Evolutionary conservation across 495 filamentous ascomycete genomes (phyloP), one percentile per base, ranked within the genome.

Genomic region (Bacidia gigantensis): DNA sequence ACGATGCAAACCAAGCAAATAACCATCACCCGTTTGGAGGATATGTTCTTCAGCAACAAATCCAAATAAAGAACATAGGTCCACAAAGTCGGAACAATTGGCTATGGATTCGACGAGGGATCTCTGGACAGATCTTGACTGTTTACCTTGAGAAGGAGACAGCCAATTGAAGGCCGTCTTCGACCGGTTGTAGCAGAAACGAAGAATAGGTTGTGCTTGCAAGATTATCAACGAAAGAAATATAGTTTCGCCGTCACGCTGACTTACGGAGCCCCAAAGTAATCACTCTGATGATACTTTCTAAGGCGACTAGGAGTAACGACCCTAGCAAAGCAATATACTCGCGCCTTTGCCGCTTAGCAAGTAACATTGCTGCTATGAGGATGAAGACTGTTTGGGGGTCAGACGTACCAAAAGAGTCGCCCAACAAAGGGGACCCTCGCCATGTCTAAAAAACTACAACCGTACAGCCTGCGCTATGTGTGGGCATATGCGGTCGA

Each of bases 1-100:
- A 14, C 92, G 79, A 67, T 98, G 92, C 52, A 98, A 65, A 11
- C 89, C 89, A 5, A 98, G 80, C 20, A 98, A 73, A 65, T 95
- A 98, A 3, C 92, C 92, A 72, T 98, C 92, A 43, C 76, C 74
- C 0, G 92, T 98, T 68, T 95, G 90, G 21, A 95, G 83, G 25
- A 98, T 80, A 65, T 98, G 92, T 65, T 98, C 92, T 63, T 98
- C 92, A 11, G 90, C 83, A 60, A 86, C 82, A 63, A 94, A 98
- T 24, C 86, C 88, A 62, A 82, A 94, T 22, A 93, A 69, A 25
- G 82, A 78, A 64, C 93, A 96, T 9, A 98, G 75, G 60, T 96
- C 93, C 23, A 86, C 81, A 58, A 98, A 97, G 56, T 96, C 92
- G 26, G 83, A 82, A 11, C 90, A 86, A 57, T 86, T 70, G 10